Base-by-base conservation (phyloP, 306 rosid genomes). In the Quercus agrifolia region DNA sequence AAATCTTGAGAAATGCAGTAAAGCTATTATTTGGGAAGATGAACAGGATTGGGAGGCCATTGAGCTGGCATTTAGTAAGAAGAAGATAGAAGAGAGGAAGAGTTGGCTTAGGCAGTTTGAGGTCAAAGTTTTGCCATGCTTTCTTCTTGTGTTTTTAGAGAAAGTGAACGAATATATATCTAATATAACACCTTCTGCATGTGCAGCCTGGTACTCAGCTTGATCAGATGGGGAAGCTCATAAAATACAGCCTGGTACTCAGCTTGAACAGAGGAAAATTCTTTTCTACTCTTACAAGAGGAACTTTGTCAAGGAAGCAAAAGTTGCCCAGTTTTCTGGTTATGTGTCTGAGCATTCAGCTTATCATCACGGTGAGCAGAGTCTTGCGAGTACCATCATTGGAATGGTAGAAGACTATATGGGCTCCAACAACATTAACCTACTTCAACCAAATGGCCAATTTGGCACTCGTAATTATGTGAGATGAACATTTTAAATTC, bases 321-420 rank as follows among this genome's bases (percentile, higher is more conserved):
- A 33, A 33, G 38, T 95, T 1, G 97, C 91, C 56, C 97, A 95
- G 84, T 95, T 92, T 82, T 91, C 94, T 74, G 97, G 97, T 78
- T 95, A 92, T 56, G 98, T 92, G 23, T 91, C 97, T 44, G 97
- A 92, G 87, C 97, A 95, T 75, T 92, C 98, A 67, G 97, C 94
- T 19, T 92, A 95, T 75, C 96, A 95, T 82, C 97, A 95, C 74
- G 97, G 98, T 41, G 98, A 95, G 83, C 95, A 91, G 81, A 95
- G 97, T 91, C 92, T 95, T 80, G 77, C 97, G 3, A 82, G 90
- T 74, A 92, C 97, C 25, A 95, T 95, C 33, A 90, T 95, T 44
- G 93, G 95, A 55, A 92, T 95, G 99, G 97, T 98, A 31, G 97
- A 95, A 73, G 92, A 95, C 70, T 95, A 80, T 81, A 96, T 95